Evolutionary conservation across 2,329 filamentous ascomycete genomes (phyloP), one percentile per base, ranked within the genome.

Genomic region (Botrytis fabae): DNA sequence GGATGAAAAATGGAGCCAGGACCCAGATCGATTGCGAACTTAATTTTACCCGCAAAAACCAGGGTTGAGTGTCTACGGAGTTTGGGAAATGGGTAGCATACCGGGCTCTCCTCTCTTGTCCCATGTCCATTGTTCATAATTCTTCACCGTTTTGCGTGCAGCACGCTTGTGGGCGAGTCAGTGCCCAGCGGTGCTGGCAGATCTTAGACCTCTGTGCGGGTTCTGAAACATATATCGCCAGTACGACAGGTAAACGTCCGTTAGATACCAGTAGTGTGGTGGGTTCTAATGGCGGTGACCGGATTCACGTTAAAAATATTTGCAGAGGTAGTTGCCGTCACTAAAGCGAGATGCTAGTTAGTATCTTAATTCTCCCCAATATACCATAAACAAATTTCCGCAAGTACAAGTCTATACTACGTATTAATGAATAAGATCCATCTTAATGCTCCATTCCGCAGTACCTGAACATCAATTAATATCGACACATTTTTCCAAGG

Each of bases 71-170:
- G 44, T 63, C 38, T 63, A 68, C 28, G 22, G 28, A 40, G 25
- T 20, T 35, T 18, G 18, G 25, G 28, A 22, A 38, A 6, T 54
- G 7, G 42, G 25, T 28, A 35, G 42, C 25, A 40, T 51, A 14
- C 46, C 35, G 46, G 46, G 48, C 54, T 48, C 16, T 68, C 63
- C 46, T 51, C 63, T 25, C 42, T 54, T 18, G 32, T n/a, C 38
- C 51, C 64, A 42, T 32, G 48, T 40, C 48, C 28, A 20, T 54
- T 38, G 38, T 32, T 60, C 66, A 69, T 42, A 59, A 25, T 25
- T 70, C 69, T 40, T 70, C 69, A 70, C 69, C 59, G 57, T 70
- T 64, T 70, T 64, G 59, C 69, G 38, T 48, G 69, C 69, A 70
- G 42, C 44, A 62, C 63, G 44, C 63, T 66, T 40, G 63, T 38